Percentiles rank a stretch among this genome's conserved stretches.
phyloP scores from a whole-genome alignment of 495 filamentous ascomycete genomes.

The Penicillium maclennaniae region DNA sequence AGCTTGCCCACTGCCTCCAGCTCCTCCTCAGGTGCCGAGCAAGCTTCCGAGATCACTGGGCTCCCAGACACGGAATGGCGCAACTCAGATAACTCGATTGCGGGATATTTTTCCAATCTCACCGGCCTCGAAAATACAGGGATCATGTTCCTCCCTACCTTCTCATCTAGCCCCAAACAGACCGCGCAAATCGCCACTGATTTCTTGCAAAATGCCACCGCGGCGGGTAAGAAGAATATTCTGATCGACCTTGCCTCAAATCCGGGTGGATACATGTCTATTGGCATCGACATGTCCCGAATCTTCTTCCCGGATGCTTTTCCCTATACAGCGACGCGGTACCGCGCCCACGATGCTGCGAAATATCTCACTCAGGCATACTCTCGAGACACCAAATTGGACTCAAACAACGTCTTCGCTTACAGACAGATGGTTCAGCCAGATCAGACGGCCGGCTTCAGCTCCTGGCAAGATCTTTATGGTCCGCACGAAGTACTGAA shows the following conservation, averaged over 20 bases:
- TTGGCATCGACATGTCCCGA: slow-evolving; percentile 26
- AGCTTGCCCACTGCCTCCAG: slow-evolving; percentile 5
- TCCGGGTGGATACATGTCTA: slow-evolving; percentile 42
- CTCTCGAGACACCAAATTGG: slow-evolving; percentile 9
- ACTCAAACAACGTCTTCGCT: slow-evolving; percentile 18
- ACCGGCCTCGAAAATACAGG: slow-evolving; percentile 29
- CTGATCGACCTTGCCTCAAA: slow-evolving; percentile 57
- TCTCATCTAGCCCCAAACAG: slow-evolving; percentile 21
- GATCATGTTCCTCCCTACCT: slow-evolving; percentile 39
- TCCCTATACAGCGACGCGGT: slow-evolving; percentile 40
- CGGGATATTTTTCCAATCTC: slow-evolving; percentile 37
- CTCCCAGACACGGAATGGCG: slow-evolving; percentile 59
- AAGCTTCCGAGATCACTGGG: slow-evolving; percentile 40
- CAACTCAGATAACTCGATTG: slow-evolving; percentile 28
- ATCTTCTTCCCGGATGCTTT: slow-evolving; percentile 35
- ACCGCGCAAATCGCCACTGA: slow-evolving; percentile 22
- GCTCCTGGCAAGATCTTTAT: slow-evolving; percentile 52
- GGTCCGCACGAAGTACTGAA: slow-evolving; percentile 40
- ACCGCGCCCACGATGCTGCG: slow-evolving; percentile 39
- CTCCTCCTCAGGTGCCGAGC: slow-evolving; percentile 42
- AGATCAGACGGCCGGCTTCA: slow-evolving; percentile 35
- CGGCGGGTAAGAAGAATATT: slow-evolving; percentile 41
- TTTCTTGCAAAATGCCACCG: slow-evolving; percentile 36
- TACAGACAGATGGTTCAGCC: slow-evolving; percentile 21
- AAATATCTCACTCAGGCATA: slow-evolving; percentile 39